A percentile compares a stretch with the other conserved stretches of the same genome.
Evolutionary conservation across 306 rosid genomes (phyloP).

Genomic region (Crotalaria pallida): DNA sequence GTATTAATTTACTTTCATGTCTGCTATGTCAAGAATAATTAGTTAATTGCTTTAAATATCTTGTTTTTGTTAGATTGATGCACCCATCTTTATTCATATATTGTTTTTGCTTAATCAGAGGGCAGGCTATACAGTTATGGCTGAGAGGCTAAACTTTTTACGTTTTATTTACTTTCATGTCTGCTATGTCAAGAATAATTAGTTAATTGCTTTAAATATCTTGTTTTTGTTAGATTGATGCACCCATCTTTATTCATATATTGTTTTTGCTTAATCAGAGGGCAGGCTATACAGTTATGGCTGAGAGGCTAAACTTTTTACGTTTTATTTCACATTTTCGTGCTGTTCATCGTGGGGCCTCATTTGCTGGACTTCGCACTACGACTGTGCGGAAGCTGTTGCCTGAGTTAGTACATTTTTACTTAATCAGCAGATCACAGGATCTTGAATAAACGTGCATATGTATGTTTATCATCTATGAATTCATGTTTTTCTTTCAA

Average conservation of each 20-base stretch:
- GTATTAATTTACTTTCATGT: not conserved
- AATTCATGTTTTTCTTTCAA: slow-evolving; percentile 4
- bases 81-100: slow-evolving; percentile 3
- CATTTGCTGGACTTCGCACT: slow-evolving; percentile 92
- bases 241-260: slow-evolving; percentile 3
- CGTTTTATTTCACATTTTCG: slow-evolving; percentile 92
- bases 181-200: not conserved
- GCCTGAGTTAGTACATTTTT: slow-evolving; percentile 66
- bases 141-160: slow-evolving; percentile 83
- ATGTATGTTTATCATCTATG: not conserved
- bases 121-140: slow-evolving; percentile 84
- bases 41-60: not conserved
- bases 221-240: slow-evolving; percentile 5
- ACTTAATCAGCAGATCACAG: not conserved
- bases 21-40: not conserved
- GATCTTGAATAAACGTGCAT: not conserved
- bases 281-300: slow-evolving; percentile 84
- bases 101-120: slow-evolving; percentile 47
- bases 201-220: not conserved
- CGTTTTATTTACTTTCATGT: slow-evolving; percentile 58
- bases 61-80: slow-evolving; percentile 5
- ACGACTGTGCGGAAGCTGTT: slow-evolving; percentile 93
- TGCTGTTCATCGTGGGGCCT: slow-evolving; percentile 96
- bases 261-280: slow-evolving; percentile 47
- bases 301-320: slow-evolving; percentile 83